Base-by-base conservation (phyloP, 2,329 filamentous ascomycete species). In the Meredithiella fracta region DNA sequence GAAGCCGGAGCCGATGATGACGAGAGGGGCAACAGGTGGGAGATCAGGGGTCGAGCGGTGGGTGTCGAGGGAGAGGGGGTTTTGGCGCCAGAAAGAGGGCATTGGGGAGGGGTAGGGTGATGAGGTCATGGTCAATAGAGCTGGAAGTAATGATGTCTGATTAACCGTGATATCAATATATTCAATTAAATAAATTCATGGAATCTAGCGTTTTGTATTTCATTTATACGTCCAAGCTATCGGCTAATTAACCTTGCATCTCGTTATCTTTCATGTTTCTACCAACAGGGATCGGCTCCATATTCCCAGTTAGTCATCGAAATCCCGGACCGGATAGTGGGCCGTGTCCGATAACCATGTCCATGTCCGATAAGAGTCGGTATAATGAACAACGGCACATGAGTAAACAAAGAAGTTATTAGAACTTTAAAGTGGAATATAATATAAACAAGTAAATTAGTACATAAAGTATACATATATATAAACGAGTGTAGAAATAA, bases 1-100 rank as follows among this genome's bases (percentile, higher is more conserved):
- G 55, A 69, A 73, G 0, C 74, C 74, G 14, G 70, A 68, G 0
- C 73, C 74, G 7, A 76, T 67, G 38, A 76, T 69, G 15, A 70
- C 66, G 53, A 76, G 68, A 49, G 76, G 72, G 29, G 65, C 67
- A 29, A 68, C 58, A 0, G 60, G 47, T 0, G 72, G 73, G 0
- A 76, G 61, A 7, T 60, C 59, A 2, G 65, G 61, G 0, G 66
- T 69, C 26, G 65, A 69, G n/a, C 70, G 66, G 59, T 70, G 63
- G 55, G 67, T 64, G 57, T 73, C 70, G 1, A 75, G 62, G 1
- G 61, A 57, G 59, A 71, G 65, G 5, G 66, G 67, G 23, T 69
- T 59, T 3, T 64, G 65, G 17, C 68, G 65, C 73, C 73, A 75
- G 62, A 72, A 75, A 1, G 71, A 62, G 2, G 59, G 53, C n/a